These are phyloP conservation scores for Penicillium sp. DNA, from an alignment of 2,329 filamentous ascomycete species.

Conservation along the genomic window DNA sequence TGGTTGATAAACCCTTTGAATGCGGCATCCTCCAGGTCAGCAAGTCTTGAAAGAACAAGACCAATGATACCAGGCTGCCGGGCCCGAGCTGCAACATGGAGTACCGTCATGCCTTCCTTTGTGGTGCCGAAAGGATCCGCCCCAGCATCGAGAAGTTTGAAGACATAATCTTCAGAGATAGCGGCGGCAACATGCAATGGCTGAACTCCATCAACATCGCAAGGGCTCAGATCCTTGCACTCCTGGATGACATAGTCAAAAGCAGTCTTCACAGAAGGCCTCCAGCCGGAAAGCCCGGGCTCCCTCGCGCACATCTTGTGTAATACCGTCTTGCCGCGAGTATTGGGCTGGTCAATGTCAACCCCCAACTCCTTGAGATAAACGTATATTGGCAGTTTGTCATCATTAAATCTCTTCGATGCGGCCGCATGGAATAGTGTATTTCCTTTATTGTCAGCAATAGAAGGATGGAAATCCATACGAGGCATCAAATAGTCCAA, in stretches of 20 bases:
- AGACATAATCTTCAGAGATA: slow-evolving; percentile 11
- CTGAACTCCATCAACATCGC: slow-evolving; percentile 7
- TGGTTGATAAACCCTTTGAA: slow-evolving; percentile 8
- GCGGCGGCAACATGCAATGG: slow-evolving; percentile 17
- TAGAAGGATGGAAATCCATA: slow-evolving; percentile 4
- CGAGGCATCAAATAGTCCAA: not conserved
- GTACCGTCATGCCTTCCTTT: slow-evolving; percentile 12
- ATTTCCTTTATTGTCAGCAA: slow-evolving; percentile 6
- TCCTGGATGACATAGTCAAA: slow-evolving; percentile 3
- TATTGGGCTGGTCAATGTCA: slow-evolving; percentile 7
- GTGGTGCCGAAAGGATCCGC: slow-evolving; percentile 10
- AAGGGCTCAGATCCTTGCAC: not conserved
- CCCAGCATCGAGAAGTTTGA: slow-evolving; percentile 14
- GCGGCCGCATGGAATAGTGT: slow-evolving; percentile 2
- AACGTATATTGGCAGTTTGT: not conserved
- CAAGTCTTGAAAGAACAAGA: slow-evolving; percentile 5
- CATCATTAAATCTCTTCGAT: not conserved
- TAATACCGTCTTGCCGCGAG: slow-evolving; percentile 2
- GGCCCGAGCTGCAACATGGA: slow-evolving; percentile 17
- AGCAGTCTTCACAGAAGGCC: not conserved
- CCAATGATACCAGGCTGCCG: slow-evolving; percentile 12
- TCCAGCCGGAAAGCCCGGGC: not conserved
- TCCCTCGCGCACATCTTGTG: not conserved
- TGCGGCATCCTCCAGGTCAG: not conserved
- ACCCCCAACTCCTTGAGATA: not conserved